phyloP scores from a whole-genome alignment of 1,284 basidiomycete genomes.

The Phellopilus nigrolimitatus region DNA sequence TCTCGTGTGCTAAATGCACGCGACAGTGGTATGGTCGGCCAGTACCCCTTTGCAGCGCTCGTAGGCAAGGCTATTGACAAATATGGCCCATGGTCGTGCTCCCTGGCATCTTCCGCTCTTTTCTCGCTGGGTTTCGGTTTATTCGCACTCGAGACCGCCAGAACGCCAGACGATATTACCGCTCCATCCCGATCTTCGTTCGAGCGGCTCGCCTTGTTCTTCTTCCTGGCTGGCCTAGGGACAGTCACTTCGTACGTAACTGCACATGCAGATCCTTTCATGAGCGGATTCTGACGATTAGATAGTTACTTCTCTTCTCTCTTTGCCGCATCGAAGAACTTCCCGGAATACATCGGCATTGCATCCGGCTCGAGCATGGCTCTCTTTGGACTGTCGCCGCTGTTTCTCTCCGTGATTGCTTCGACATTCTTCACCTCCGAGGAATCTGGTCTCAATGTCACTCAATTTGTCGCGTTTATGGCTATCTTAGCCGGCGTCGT shows the following conservation, averaged over 20 bases:
- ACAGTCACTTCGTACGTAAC: constrained; percentile 65
- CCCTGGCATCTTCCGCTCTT: constrained; percentile 53
- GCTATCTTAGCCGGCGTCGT: constrained; percentile 47
- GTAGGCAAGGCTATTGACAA: constrained; percentile 56
- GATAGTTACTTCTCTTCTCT: constrained; percentile 68
- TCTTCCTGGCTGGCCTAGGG: constrained; percentile 59
- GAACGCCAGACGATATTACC: constrained; percentile 35
- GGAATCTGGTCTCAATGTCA: constrained; percentile 48
- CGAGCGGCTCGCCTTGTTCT: constrained; percentile 50
- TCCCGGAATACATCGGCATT: constrained; percentile 57
- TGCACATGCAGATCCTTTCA: background rate
- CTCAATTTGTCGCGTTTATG: constrained; percentile 52
- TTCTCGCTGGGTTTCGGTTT: constrained; percentile 56
- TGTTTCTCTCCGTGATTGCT: constrained; percentile 64
- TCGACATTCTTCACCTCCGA: constrained; percentile 51
- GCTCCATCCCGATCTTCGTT: constrained; percentile 41
- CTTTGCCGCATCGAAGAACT: constrained; percentile 68
- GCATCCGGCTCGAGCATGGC: constrained; percentile 65
- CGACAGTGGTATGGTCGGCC: constrained; percentile 60
- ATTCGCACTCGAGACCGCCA: constrained; percentile 53
- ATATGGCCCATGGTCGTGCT: constrained; percentile 59
- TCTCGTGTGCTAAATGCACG: background rate
- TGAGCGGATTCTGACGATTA: background rate
- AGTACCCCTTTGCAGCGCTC: constrained; percentile 60
- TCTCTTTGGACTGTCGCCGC: constrained; percentile 70